Conservation (phyloP, 352 stramenopile species). For the Globisporangium heterothallicum region DNA sequence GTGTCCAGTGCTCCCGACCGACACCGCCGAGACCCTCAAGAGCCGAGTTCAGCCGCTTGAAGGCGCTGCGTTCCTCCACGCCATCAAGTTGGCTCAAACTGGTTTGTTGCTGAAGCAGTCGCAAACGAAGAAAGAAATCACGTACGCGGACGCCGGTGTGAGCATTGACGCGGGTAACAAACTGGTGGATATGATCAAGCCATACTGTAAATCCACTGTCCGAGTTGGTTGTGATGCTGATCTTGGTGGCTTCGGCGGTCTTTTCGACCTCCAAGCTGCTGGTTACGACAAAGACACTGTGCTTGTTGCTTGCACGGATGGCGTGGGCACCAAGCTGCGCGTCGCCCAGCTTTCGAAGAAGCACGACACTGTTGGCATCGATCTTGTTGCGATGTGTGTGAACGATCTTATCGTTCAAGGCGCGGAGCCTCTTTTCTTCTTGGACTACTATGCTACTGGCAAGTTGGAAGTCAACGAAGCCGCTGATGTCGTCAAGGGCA, state of each 20-base stretch:
- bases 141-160: conserved; percentile 97
- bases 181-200: conserved; percentile 97
- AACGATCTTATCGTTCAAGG: conserved; percentile 99
- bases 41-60: conserved; percentile 96
- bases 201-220: conserved; percentile 95
- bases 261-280: conserved; percentile 96
- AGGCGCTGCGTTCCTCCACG: conserved; percentile 89
- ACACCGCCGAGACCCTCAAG: conserved; percentile 96
- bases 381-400: conserved; percentile 99
- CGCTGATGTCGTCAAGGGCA: conserved; percentile 94
- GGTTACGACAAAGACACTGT: conserved; percentile 97
- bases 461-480: conserved; percentile 95
- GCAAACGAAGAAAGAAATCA: conserved; percentile 87
- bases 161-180: conserved; percentile 97
- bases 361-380: conserved; percentile 96
- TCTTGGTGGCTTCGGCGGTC: conserved; percentile 95
- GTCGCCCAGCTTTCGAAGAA: conserved; percentile 84
- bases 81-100: conserved; percentile 78
- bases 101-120: conserved; percentile 41
- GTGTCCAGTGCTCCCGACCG: conserved; percentile 84
- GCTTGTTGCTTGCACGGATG: conserved; percentile 96
- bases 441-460: conserved; percentile 99
- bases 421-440: conserved; percentile 98
- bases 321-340: conserved; percentile 98
- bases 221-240: conserved; percentile 95